Conservation (phyloP, 805 yeast species). For the Starmerella vitae region DNA sequence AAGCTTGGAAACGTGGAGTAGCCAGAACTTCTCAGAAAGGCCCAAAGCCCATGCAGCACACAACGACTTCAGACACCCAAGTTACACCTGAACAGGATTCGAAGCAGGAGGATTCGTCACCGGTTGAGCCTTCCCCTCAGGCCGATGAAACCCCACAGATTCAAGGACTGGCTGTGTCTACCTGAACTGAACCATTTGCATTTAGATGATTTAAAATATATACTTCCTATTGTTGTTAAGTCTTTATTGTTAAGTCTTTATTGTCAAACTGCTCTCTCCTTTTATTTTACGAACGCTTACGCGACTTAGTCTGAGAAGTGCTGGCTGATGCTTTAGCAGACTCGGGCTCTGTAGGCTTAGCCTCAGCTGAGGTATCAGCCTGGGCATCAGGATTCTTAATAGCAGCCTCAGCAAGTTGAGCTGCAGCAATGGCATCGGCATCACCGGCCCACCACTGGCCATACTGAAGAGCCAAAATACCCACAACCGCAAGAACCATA, state of each 20-base stretch:
- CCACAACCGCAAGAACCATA: conserved; percentile 54
- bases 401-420: conserved; percentile 12
- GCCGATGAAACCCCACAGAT: neutral
- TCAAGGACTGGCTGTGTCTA: conserved; percentile 4
- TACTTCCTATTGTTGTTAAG: too few relatives aligned
- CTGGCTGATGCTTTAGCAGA: conserved; percentile 6
- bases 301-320: conserved; percentile 2
- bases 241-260: neutral
- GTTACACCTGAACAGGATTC: too few relatives aligned
- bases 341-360: conserved; percentile 9
- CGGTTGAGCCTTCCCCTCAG: too few relatives aligned
- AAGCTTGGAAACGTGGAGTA: conserved; percentile 21
- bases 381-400: conserved; percentile 14
- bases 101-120: too few relatives aligned
- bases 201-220: too few relatives aligned
- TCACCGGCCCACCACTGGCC: conserved; percentile 73
- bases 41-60: too few relatives aligned
- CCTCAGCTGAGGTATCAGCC: conserved; percentile 2
- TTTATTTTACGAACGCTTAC: conserved; percentile 8
- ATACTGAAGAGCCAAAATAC: conserved; percentile 72
- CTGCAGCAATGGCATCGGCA: conserved; percentile 13
- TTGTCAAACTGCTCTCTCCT: too few relatives aligned
- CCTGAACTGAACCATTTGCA: too few relatives aligned
- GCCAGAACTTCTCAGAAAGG: too few relatives aligned
- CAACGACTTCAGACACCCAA: too few relatives aligned